Evolutionary conservation across 1,284 basidiomycete genomes (phyloP).

Genomic region (Kwoniella shivajii): DNA sequence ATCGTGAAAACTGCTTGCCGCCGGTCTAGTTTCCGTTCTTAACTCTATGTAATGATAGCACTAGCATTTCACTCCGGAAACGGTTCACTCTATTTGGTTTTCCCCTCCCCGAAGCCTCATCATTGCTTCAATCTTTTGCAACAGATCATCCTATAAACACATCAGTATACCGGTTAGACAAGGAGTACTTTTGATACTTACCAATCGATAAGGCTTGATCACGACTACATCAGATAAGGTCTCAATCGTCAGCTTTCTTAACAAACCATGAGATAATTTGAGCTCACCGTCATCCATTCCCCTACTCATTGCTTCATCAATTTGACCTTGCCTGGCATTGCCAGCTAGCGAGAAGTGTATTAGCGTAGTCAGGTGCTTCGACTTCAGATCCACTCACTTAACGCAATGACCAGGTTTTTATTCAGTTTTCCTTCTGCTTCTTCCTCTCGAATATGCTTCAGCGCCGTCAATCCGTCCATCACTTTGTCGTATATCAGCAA

Average conservation of each 20-base stretch:
- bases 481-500: conserved; percentile 20
- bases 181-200: conserved; percentile 6
- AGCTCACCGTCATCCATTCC: conserved; percentile 38
- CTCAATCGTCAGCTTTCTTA: neutral
- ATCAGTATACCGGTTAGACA: neutral
- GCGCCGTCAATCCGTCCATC: conserved; percentile 51
- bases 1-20: no score
- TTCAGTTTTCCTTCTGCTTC: conserved; percentile 36
- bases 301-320: conserved; percentile 34
- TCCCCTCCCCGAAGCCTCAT: conserved; percentile 32
- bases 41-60: no score
- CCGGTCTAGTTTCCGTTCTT: no score
- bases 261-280: neutral
- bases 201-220: conserved; percentile 45
- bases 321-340: conserved; percentile 44
- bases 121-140: conserved; percentile 40
- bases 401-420: conserved; percentile 42
- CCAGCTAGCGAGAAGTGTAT: no score
- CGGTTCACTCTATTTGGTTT: no score
- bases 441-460: conserved; percentile 40
- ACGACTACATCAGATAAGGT: conserved; percentile 22
- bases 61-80: no score
- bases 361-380: neutral
- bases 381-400: conserved; percentile 38
- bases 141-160: conserved; percentile 29